Percentiles rank a stretch among this genome's conserved stretches.
These are phyloP conservation scores for Penicillium sp. DNA, from an alignment of 2,329 filamentous ascomycete genomes.

Conservation along the genomic window DNA sequence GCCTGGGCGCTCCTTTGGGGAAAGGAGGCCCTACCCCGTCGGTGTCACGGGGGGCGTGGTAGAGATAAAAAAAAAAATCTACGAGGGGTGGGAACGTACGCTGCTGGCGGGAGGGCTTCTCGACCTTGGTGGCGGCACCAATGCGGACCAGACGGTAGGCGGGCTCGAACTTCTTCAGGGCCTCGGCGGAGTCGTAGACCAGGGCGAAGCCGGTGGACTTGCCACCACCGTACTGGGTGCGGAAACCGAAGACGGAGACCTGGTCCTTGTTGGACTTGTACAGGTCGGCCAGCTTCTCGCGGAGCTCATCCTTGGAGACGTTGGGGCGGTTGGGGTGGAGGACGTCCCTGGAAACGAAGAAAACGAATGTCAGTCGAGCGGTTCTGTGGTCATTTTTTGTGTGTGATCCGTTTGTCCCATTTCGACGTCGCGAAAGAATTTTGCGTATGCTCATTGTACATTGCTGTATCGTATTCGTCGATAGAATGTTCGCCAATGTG, in stretches of 20 bases:
- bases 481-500: background rate
- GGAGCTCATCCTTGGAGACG: slow-evolving; percentile 99
- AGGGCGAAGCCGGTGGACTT: slow-evolving; percentile 99
- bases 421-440: slow-evolving; percentile 1
- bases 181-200: slow-evolving; percentile 96
- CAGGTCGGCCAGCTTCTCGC: slow-evolving; percentile 86
- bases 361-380: slow-evolving; percentile 26
- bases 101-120: slow-evolving; percentile 98
- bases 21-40: slow-evolving; percentile 4
- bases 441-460: slow-evolving; percentile 11
- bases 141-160: slow-evolving; percentile 95
- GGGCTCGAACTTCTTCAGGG: slow-evolving; percentile 99
- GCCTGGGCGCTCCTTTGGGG: background rate
- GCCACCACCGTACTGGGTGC: slow-evolving; percentile 98
- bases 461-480: background rate
- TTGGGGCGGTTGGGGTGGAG: slow-evolving; percentile 98
- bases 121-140: slow-evolving; percentile 88
- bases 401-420: background rate
- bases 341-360: slow-evolving; percentile 72
- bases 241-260: slow-evolving; percentile 96
- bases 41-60: slow-evolving; percentile 6
- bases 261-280: slow-evolving; percentile 99
- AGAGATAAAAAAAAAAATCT: background rate
- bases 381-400: slow-evolving; percentile 7
- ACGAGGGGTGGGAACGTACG: slow-evolving; percentile 66